A percentile compares a stretch with the other conserved stretches of the same genome.
These are phyloP conservation scores for Phytopythium oedochilum DNA, from an alignment of 352 stramenopile genomes.

Conservation along the genomic window DNA sequence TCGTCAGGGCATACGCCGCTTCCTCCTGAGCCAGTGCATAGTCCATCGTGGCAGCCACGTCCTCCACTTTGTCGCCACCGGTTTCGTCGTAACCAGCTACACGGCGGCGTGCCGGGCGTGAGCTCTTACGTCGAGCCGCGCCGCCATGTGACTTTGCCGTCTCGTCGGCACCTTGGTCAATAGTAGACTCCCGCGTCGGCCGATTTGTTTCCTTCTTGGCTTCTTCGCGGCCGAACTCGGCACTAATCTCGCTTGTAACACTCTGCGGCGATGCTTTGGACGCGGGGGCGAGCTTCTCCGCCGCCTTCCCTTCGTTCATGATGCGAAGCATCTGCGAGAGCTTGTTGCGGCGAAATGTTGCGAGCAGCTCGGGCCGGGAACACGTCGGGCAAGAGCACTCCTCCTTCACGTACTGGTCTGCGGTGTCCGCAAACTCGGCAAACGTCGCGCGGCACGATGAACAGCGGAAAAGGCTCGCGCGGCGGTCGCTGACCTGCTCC, in stretches of 20 bases:
- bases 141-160: background rate
- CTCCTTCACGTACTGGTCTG: slow-evolving; percentile 23
- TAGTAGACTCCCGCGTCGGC: background rate
- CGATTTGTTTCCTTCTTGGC: background rate
- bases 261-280: background rate
- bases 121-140: slow-evolving; percentile 4
- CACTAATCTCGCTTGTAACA: background rate
- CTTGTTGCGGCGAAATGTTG: slow-evolving; percentile 29
- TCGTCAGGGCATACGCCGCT: background rate
- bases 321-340: slow-evolving; percentile 39
- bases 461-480: slow-evolving; percentile 38
- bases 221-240: background rate
- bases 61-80: background rate
- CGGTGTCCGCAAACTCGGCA: slow-evolving; percentile 30
- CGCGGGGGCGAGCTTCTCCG: background rate
- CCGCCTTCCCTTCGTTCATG: slow-evolving; percentile 8
- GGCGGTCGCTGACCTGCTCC: slow-evolving; percentile 15
- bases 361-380: slow-evolving; percentile 21
- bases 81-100: background rate
- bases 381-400: slow-evolving; percentile 41
- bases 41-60: background rate
- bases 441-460: slow-evolving; percentile 37
- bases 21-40: background rate
- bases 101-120: background rate
- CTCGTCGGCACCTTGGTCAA: background rate